Base-by-base conservation (phyloP, 352 stramenopile genomes). In the Aphanomyces euteiches region DNA sequence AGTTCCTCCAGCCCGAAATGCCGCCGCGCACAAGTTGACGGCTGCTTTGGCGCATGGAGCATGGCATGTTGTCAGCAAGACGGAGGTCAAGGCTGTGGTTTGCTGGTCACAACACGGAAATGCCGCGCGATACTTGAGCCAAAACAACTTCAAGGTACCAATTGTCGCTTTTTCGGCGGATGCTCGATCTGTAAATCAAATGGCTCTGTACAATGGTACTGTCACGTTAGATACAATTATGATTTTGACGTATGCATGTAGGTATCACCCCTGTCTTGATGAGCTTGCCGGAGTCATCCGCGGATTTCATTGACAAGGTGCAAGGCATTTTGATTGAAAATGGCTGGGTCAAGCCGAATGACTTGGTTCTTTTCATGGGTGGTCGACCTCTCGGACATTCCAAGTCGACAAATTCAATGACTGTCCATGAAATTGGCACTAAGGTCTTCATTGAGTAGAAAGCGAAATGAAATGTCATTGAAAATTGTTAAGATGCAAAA, bases 81-180 rank as follows among this genome's bases (percentile, higher is more conserved):
- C 50, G 7, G 50, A 58, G 50, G 50, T 47, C 17, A 69, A 69
- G 34, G 17, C 50, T 7, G 63, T 69, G 7, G 63, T 69, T 15
- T 69, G 63, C 63, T 69, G 63, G 63, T 69, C 63, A 21, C 63
- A 69, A 47, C 63, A 69, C 28, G 63, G 63, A 36, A 69, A 69
- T 47, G 53, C 63, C 53, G 63, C 63, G 13, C 47, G 63, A 40
- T 69, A 60, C n/a, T 47, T 69, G 34, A 69, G 63, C 63, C 63
- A 69, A 36, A 15, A 60, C 37, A 47, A 58, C 63, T 69, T 69
- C 13, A 47, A 21, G 34, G 40, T 69, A 15, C 63, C 63, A 19
- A 69, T 69, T 36, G 8, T 69, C 28, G 63, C 63, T 6, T 69
- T 69, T 19, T 69, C 63, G 10, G 63, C 57, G 15, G 38, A 53